Evolutionary conservation across 140 eudicot genomes (phyloP).

Genomic region (Senecio squalidus): DNA sequence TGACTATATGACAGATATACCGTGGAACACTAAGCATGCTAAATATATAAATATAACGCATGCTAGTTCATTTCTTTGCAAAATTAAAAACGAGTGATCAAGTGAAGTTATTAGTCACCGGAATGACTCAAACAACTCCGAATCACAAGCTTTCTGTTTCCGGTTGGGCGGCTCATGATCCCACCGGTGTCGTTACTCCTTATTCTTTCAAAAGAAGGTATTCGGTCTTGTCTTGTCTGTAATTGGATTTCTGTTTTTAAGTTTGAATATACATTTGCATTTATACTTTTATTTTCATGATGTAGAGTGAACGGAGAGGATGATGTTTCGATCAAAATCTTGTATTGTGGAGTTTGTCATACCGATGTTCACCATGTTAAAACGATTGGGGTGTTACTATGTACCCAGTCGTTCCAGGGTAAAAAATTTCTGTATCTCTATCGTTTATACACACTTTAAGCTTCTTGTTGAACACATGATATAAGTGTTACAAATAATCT

Average conservation of each 20-base stretch:
- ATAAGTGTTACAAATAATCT: too few species aligned
- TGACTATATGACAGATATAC: too few species aligned
- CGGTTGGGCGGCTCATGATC: constrained; percentile 23
- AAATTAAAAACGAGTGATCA: background rate
- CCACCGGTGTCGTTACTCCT: constrained; percentile 17
- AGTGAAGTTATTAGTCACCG: too few species aligned
- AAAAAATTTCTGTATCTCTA: too few species aligned
- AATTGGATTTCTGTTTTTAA: background rate
- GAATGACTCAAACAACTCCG: constrained; percentile 7
- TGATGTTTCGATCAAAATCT: constrained; percentile 12
- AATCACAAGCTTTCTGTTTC: constrained; percentile 5
- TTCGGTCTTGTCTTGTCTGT: background rate
- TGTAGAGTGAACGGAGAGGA: constrained; percentile 10
- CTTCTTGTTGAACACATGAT: too few species aligned
- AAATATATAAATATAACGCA: background rate
- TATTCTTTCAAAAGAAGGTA: constrained; percentile 7
- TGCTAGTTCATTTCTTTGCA: background rate
- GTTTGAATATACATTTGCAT: background rate
- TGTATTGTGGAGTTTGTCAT: constrained; percentile 22
- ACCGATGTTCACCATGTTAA: constrained; percentile 17
- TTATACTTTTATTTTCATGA: background rate
- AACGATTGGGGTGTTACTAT: constrained; percentile 15
- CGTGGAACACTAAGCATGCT: too few species aligned
- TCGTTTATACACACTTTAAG: background rate
- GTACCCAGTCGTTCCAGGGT: constrained; percentile 18